phyloP scores from a whole-genome alignment of 768 basidiomycete species.

The Boletus vermiculosoides region DNA sequence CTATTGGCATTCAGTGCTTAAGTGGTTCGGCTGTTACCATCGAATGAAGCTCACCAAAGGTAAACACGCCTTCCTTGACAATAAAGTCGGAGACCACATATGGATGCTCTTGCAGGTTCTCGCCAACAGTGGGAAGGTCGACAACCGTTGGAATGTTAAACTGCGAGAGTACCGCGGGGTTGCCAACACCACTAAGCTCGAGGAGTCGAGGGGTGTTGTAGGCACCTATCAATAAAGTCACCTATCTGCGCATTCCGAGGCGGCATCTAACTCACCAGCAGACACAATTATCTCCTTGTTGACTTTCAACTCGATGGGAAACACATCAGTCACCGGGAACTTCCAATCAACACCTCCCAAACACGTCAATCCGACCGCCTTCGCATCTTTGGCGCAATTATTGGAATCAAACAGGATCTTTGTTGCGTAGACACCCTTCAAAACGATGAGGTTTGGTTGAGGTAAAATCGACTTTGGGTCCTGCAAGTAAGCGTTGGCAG shows the following conservation, averaged over 20 bases:
- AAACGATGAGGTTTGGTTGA: constrained; percentile 10
- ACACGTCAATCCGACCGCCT: constrained; percentile 11
- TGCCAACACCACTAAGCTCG: constrained; percentile 21
- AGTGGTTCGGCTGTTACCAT: fast-evolving
- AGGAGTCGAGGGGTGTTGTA: constrained; percentile 21
- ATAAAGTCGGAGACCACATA: constrained; percentile 12
- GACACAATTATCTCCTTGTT: constrained; percentile 8
- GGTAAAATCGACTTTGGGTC: constrained; percentile 8
- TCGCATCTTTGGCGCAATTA: neutral
- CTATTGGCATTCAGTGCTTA: neutral
- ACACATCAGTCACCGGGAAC: neutral
- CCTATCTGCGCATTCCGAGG: neutral
- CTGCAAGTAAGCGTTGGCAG: constrained; percentile 17
- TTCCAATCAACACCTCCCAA: constrained; percentile 15
- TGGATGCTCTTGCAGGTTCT: constrained; percentile 22
- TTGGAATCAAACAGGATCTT: constrained; percentile 12
- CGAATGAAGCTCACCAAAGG: constrained; percentile 8
- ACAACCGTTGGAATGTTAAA: constrained; percentile 10
- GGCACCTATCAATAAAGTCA: constrained; percentile 3
- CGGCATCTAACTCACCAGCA: neutral
- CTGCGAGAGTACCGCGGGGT: constrained; percentile 10
- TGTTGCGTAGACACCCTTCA: constrained; percentile 8
- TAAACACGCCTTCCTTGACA: constrained; percentile 13
- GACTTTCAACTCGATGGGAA: neutral
- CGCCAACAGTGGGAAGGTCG: constrained; percentile 17